phyloP scores from a whole-genome alignment of 805 yeast species.

The Pichia gijzeniarum region DNA sequence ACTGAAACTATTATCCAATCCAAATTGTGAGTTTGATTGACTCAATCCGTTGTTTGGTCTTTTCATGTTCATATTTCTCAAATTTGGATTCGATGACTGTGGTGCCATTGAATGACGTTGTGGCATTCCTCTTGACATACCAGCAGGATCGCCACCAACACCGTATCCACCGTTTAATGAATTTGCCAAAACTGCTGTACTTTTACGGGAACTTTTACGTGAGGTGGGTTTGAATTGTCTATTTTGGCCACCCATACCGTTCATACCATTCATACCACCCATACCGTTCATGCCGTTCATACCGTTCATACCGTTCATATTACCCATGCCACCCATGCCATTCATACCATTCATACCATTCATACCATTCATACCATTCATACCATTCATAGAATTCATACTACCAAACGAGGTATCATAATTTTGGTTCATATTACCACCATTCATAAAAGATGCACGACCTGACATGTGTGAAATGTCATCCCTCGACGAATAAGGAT shows the following conservation, averaged over 20 bases:
- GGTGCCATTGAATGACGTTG: constrained; percentile 30
- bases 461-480: constrained; percentile 21
- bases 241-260: constrained; percentile 6
- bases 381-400: constrained; percentile 3
- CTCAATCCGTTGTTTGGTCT: constrained; percentile 1
- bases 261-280: constrained; percentile 1
- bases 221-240: constrained; percentile 36
- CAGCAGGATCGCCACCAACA: background rate
- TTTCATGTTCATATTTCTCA: background rate
- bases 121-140: constrained; percentile 21
- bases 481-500: constrained; percentile 15
- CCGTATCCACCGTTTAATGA: constrained; percentile 15
- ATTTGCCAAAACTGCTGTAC: constrained; percentile 29
- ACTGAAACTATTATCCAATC: constrained; percentile 1
- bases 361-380: background rate
- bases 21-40: constrained; percentile 1
- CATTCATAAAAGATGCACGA: constrained; percentile 4
- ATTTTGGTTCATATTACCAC: constrained; percentile 3
- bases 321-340: too few species aligned
- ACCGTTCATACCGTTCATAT: constrained; percentile 2
- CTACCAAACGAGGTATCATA: constrained; percentile 13
- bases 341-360: background rate
- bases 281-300: background rate
- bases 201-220: constrained; percentile 36
- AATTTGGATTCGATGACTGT: constrained; percentile 3